Evolutionary conservation across 352 stramenopile species (phyloP).

Genomic region (Thraustochytrium striatum): DNA sequence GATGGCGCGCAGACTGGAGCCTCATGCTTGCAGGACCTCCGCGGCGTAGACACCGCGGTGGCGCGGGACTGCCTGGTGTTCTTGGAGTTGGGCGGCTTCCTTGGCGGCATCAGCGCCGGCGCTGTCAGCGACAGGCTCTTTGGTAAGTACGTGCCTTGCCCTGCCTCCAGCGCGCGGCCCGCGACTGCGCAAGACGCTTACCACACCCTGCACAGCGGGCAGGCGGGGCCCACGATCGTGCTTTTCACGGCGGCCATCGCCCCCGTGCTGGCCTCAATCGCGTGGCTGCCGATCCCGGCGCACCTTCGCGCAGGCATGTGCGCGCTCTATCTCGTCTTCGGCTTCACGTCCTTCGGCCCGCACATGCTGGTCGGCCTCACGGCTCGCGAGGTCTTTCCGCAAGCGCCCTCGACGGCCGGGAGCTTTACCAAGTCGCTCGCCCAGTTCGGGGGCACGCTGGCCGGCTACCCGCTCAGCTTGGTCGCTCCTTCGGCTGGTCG

Average conservation of each 20-base stretch:
- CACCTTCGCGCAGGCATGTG: not conserved
- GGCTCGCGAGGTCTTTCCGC: conserved; percentile 24
- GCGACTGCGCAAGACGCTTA: too few relatives aligned
- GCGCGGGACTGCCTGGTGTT: conserved; percentile 30
- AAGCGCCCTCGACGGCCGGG: conserved; percentile 14
- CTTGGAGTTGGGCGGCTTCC: conserved; percentile 14
- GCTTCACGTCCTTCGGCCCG: conserved; percentile 30
- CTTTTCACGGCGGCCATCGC: not conserved
- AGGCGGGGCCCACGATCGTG: not conserved
- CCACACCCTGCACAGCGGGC: too few relatives aligned
- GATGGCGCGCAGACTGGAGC: too few relatives aligned
- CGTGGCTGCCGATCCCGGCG: not conserved
- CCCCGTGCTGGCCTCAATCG: not conserved
- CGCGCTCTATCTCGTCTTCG: conserved; percentile 25
- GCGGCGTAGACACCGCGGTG: not conserved
- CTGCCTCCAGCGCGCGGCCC: too few relatives aligned
- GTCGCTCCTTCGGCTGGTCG: conserved; percentile 11
- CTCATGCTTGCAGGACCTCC: conserved; percentile 29
- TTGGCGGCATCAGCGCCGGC: conserved; percentile 27
- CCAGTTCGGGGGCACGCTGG: conserved; percentile 11
- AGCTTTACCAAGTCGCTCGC: conserved; percentile 35
- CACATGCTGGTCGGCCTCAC: conserved; percentile 40
- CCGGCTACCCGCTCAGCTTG: conserved; percentile 29
- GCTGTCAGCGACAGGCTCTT: conserved; percentile 37
- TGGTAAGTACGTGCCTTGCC: too few relatives aligned